phyloP scores from a whole-genome alignment of 768 basidiomycete genomes.

The Obba rivulosa region DNA sequence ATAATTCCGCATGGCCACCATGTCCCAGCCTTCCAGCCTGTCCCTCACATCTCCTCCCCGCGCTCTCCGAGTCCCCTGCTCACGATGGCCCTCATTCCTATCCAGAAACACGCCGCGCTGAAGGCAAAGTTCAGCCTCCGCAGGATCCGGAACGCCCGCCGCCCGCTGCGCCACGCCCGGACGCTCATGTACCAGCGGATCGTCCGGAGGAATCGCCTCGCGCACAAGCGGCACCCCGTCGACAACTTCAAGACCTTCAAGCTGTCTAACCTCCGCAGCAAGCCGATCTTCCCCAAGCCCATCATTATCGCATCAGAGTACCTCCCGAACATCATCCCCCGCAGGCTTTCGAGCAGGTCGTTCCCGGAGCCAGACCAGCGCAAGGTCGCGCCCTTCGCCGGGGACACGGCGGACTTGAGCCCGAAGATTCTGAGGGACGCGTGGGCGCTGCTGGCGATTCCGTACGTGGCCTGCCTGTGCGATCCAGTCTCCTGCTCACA shows the following conservation, averaged over 20 bases:
- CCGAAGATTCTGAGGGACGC: slow-evolving; percentile 2
- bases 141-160: background rate
- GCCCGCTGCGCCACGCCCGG: slow-evolving; percentile 4
- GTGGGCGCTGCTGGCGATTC: slow-evolving; percentile 2
- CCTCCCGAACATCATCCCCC: slow-evolving; percentile 2
- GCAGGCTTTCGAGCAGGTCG: background rate
- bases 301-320: background rate
- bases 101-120: too few relatives aligned
- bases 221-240: too few relatives aligned
- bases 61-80: background rate
- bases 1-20: background rate
- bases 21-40: background rate
- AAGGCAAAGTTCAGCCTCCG: too few relatives aligned
- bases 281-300: slow-evolving; percentile 5
- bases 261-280: background rate
- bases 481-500: background rate
- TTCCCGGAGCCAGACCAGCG: background rate
- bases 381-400: background rate
- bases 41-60: background rate
- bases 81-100: too few relatives aligned
- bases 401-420: background rate
- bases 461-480: background rate
- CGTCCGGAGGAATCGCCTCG: too few relatives aligned
- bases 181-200: background rate
- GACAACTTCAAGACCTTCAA: too few relatives aligned